Evolutionary conservation across 805 yeast species (phyloP), one percentile per base, ranked within the genome.

Genomic region (Lachancea nothofagi): DNA sequence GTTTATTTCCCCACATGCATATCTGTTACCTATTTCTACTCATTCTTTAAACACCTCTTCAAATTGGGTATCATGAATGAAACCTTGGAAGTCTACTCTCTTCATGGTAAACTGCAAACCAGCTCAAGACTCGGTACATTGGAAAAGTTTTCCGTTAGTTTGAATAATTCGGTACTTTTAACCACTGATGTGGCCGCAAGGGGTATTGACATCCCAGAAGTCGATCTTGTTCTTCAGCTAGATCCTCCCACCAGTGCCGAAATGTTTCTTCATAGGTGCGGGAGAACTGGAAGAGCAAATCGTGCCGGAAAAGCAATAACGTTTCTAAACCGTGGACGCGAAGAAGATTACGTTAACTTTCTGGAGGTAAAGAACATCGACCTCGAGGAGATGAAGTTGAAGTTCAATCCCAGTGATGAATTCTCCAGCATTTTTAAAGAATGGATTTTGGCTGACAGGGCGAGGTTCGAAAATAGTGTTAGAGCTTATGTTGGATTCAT

Each of bases 131-230:
- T 82, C 38, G 83, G 77, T 55, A 84, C 96, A 0, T 64, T 90
- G 31, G 69, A 70, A 8, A 65, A 61, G 24, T 93, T 90, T 55
- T 57, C 78, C 0, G 70, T 71, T 1, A 69, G 72, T 10, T 34
- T 59, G 12, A 55, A 50, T 15, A 80, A 77, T 47, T 69, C 80
- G 7, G 75, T 90, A 0, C 62, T 93, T 18, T 66, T 93, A 62
- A 88, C 98, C 2, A 93, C 98, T 0, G 98, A 93, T 69, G 96
- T 93, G n/a, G 97, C 98, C 0, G 96, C 97, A 0, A 73, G 98
- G 56, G 98, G 98, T 30, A 75, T 93, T 17, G 98, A 93, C 66
- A 81, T 93, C 21, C 95, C 96, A 0, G 93, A 89, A 39, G 97
- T 93, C 7, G 97, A 93, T 54, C 64, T 89, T 19, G 97, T 90